Base-by-base conservation (phyloP, 345 rosid species). In the Syzygium aqueum region DNA sequence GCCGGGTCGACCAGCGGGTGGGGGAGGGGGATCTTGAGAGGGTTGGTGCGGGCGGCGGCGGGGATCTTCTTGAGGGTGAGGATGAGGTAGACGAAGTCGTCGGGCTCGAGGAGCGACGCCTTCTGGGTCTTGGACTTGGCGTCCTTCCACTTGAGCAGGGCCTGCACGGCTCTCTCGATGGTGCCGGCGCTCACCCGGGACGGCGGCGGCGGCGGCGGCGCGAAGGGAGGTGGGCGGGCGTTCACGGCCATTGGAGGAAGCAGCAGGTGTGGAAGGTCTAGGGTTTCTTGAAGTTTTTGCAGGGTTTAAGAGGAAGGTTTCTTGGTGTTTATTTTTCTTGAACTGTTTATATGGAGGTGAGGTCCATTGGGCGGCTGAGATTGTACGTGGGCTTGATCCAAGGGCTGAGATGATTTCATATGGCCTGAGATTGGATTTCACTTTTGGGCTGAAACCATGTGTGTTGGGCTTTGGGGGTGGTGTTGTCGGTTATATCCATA, bases 61-160 rank as follows among this genome's bases (percentile, higher is more conserved):
- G 90, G 90, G 77, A 86, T 84, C 51, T 78, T 86, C 77, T 89
- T 89, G 37, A 89, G 88, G 85, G 88, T 86, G 8, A 89, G 78
- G 88, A 86, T 30, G 5, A 89, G 88, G 88, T 89, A 89, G 80
- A 89, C 17, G 86, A 86, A 89, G 46, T 86, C 90, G 87, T 89
- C 90, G 13, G 77, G 52, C 28, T 89, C 88, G 63, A 86, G 88
- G 53, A 89, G 90, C 61, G 87, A 51, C 5, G 90, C 87, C 85
- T 89, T 89, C 77, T 84, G 86, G 77, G 88, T n/a, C 80, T n/a
- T 46, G 25, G 88, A 67, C 51, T 84, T 89, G 85, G 77, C 22
- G 65, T 84, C 87, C 43, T 51, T 33, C 88, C 90, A 89, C 27
- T 54, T 89, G 33, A 89, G 40, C 52, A 89, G 90, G 28, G 86